These are phyloP conservation scores for Coemansia sp. DNA, from an alignment of 192 early-diverging fungal genomes.

Conservation along the genomic window DNA sequence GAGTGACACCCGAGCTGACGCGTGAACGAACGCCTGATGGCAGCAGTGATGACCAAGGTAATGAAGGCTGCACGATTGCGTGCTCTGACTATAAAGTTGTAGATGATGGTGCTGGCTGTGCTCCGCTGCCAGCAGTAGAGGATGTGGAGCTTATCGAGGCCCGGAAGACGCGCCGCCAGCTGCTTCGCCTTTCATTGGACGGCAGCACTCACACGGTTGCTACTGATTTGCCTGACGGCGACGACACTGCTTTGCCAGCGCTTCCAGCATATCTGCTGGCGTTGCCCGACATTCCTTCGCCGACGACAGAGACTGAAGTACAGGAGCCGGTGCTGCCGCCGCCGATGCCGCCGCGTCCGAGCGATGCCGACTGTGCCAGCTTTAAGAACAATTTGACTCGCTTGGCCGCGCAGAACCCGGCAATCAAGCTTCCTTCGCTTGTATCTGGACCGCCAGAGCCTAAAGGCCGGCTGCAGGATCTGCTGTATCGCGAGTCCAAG, in stretches of 20 bases:
- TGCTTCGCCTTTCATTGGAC: slow-evolving; percentile 33
- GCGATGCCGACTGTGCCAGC: slow-evolving; percentile 18
- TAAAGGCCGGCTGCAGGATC: slow-evolving; percentile 37
- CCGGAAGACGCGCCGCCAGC: slow-evolving; percentile 16
- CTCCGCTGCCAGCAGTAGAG: not conserved
- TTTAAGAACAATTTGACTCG: slow-evolving; percentile 8
- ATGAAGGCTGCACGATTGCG: slow-evolving; percentile 19
- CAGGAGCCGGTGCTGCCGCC: slow-evolving; percentile 4
- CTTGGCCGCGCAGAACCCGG: not conserved
- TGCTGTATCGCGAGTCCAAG: slow-evolving; percentile 44
- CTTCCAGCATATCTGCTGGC: slow-evolving; percentile 28
- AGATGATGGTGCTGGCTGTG: slow-evolving; percentile 19
- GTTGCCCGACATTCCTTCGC: slow-evolving; percentile 11
- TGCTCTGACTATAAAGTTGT: slow-evolving; percentile 26
- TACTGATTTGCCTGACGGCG: slow-evolving; percentile 1
- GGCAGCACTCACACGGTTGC: slow-evolving; percentile 27
- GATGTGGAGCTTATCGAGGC: slow-evolving; percentile 2
- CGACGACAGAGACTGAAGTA: not conserved
- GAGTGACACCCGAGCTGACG: no score
- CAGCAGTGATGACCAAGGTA: slow-evolving; percentile 28
- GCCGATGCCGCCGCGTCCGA: slow-evolving; percentile 27
- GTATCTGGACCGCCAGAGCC: slow-evolving; percentile 5
- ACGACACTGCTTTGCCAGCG: not conserved
- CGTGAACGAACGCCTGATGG: not conserved
- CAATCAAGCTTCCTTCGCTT: not conserved